Evolutionary conservation across 2,329 filamentous ascomycete genomes (phyloP), one percentile per base, ranked within the genome.

Genomic region (Aspergillus piperis): DNA sequence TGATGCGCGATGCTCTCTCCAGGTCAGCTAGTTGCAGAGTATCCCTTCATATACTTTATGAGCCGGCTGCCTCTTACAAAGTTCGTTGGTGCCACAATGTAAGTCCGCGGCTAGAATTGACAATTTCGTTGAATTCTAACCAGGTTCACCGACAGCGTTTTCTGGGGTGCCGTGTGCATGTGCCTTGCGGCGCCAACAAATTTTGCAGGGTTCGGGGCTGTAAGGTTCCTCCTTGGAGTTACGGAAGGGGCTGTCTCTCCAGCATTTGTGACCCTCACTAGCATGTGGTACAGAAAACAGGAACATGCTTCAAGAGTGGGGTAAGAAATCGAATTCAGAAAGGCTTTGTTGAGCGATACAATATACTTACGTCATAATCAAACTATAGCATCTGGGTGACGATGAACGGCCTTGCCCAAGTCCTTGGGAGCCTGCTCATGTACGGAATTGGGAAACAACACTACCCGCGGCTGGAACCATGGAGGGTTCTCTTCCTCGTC

Each of bases 41-140:
- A 77, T 53, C 81, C 81, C 1, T 80, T 79, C 60, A 80, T 81
- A 57, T 83, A 82, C 63, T 68, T 83, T 13, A 83, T 83, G 81
- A 78, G 75, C 41, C 71, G 76, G 3, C 71, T 84, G 3, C 80
- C 75, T 4, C 64, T 84, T 21, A 77, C 79, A 17, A 80, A 79
- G 56, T 81, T 82, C 54, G 80, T 84, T 5, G 80, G 79, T 11
- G 68, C 67, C 5, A 81, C 78, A 0, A 73, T 83, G 77, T 80
- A 71, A 52, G 74, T 17, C 32, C 5, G 11, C 32, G 11, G 0
- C 25, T 27, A 0, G 7, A 8, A 27, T 13, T 15, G 32, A 6
- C 11, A 8, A 1, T 8, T 36, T 11, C 11, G 5, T 36, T 13
- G 10, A 0, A 36, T 13, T 3, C 4, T 36, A 11, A 15, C 11